Conservation (phyloP, 768 basidiomycete species). For the Suillus lakei region DNA sequence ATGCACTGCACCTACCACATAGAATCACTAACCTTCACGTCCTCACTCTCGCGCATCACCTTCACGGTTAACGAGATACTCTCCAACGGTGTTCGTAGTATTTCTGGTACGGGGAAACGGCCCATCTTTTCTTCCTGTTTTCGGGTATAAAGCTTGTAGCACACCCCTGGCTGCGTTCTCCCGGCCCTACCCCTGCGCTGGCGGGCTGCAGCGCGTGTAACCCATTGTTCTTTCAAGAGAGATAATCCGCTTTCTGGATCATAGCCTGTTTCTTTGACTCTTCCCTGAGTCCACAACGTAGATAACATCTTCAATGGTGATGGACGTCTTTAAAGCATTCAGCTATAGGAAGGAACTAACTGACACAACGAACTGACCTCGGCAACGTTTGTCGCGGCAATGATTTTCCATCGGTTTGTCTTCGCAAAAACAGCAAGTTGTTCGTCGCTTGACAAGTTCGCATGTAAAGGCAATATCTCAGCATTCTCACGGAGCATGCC, state of each 20-base stretch:
- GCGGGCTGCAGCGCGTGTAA: constrained; percentile 75
- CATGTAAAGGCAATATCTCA: constrained; percentile 81
- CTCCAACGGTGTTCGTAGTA: constrained; percentile 85
- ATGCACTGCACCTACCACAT: constrained; percentile 10
- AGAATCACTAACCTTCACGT: constrained; percentile 63
- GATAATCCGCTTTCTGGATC: constrained; percentile 77
- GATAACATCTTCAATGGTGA: constrained; percentile 88
- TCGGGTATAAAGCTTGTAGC: constrained; percentile 88
- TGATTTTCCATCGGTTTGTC: constrained; percentile 75
- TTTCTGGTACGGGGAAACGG: constrained; percentile 83
- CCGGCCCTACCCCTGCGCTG: constrained; percentile 93
- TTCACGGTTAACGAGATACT: constrained; percentile 83
- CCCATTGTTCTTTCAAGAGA: constrained; percentile 77
- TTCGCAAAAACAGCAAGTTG: constrained; percentile 77
- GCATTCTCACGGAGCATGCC: constrained; percentile 37
- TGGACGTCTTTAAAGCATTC: constrained; percentile 65
- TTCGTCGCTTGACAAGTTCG: constrained; percentile 85
- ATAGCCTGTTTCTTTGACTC: constrained; percentile 81
- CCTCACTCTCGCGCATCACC: constrained; percentile 73
- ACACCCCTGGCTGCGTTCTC: constrained; percentile 78
- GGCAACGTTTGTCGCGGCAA: constrained; percentile 91
- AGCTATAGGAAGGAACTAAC: not conserved
- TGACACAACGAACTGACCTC: constrained; percentile 54
- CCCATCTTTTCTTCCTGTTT: constrained; percentile 72
- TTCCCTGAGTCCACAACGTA: constrained; percentile 87